Conservation (phyloP, 2,329 filamentous ascomycete species). For the Lasiodiplodia sp. region DNA sequence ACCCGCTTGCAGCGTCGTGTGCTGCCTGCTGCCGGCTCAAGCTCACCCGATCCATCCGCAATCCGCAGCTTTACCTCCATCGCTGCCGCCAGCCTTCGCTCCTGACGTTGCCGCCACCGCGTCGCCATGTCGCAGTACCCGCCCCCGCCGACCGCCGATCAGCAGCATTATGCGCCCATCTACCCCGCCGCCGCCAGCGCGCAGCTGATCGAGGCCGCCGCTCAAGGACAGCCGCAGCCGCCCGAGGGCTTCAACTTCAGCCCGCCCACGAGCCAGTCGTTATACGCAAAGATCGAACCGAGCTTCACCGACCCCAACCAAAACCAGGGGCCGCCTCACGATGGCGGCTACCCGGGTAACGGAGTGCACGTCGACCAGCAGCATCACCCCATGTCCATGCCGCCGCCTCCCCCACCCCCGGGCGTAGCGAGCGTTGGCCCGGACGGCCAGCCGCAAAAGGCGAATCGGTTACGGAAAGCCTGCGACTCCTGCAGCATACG, state of each 20-base stretch:
- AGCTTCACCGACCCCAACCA: conserved; percentile 30
- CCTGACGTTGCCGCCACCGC: neutral
- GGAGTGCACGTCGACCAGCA: conserved; percentile 26
- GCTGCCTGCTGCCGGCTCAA: conserved; percentile 16
- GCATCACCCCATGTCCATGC: conserved; percentile 29
- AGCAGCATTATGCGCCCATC: conserved; percentile 44
- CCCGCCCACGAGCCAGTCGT: conserved; percentile 26
- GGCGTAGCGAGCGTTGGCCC: conserved; percentile 22
- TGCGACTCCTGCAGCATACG: conserved; percentile 53
- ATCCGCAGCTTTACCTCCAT: neutral
- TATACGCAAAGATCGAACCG: conserved; percentile 34
- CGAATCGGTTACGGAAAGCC: conserved; percentile 49
- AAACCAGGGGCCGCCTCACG: conserved; percentile 15
- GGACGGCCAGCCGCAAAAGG: conserved; percentile 39
- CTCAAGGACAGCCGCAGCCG: conserved; percentile 31
- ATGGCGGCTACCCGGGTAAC: conserved; percentile 27
- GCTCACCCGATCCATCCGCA: conserved; percentile 26
- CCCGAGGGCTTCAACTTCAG: conserved; percentile 29
- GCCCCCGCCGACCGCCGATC: conserved; percentile 38
- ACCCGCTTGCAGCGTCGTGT: neutral
- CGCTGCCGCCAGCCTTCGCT: neutral
- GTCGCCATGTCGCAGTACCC: conserved; percentile 37
- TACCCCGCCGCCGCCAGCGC: conserved; percentile 39
- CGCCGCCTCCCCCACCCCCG: conserved; percentile 26
- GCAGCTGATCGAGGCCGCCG: conserved; percentile 33